Conservation (phyloP, 768 basidiomycete genomes). For the Pisolithus marmoratus region DNA sequence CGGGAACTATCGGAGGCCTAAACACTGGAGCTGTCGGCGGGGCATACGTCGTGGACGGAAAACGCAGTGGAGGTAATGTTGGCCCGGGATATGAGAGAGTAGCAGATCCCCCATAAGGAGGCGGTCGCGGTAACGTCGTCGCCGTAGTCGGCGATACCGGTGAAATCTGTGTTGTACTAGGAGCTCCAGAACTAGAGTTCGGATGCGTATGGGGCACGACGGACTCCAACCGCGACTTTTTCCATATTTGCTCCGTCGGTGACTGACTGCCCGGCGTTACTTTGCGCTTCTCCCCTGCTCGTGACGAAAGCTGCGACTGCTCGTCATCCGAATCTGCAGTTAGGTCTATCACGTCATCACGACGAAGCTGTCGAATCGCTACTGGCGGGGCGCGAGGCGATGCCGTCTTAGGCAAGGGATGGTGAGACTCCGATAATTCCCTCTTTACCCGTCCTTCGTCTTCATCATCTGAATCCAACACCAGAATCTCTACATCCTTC, state of each 20-base stretch:
- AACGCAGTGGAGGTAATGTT: slow-evolving; percentile 24
- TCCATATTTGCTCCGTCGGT: slow-evolving; percentile 68
- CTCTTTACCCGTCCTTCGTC: slow-evolving; percentile 71
- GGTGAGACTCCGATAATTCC: slow-evolving; percentile 64
- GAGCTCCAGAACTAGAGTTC: slow-evolving; percentile 2
- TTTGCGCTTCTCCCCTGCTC: slow-evolving; percentile 53
- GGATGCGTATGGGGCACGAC: slow-evolving; percentile 9
- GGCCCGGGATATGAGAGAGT: slow-evolving; percentile 17
- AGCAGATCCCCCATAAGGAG: slow-evolving; percentile 10
- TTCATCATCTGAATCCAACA: slow-evolving; percentile 72
- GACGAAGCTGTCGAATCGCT: slow-evolving; percentile 25
- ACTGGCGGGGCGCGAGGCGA: slow-evolving; percentile 10
- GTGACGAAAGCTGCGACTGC: slow-evolving; percentile 27
- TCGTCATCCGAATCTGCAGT: slow-evolving; percentile 81
- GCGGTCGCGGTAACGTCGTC: slow-evolving; percentile 5
- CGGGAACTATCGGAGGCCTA: slow-evolving; percentile 15
- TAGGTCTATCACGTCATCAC: slow-evolving; percentile 71
- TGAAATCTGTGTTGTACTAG: slow-evolving; percentile 9
- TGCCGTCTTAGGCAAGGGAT: slow-evolving; percentile 24
- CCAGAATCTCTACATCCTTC: slow-evolving; percentile 52
- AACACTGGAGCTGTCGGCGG: slow-evolving; percentile 15
- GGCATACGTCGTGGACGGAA: slow-evolving; percentile 16
- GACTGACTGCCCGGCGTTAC: slow-evolving; percentile 44
- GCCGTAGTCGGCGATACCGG: slow-evolving; percentile 22
- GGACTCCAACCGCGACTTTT: slow-evolving; percentile 47